Base-by-base conservation (phyloP, 495 filamentous ascomycete genomes). In the Aeminium ludgeri region DNA sequence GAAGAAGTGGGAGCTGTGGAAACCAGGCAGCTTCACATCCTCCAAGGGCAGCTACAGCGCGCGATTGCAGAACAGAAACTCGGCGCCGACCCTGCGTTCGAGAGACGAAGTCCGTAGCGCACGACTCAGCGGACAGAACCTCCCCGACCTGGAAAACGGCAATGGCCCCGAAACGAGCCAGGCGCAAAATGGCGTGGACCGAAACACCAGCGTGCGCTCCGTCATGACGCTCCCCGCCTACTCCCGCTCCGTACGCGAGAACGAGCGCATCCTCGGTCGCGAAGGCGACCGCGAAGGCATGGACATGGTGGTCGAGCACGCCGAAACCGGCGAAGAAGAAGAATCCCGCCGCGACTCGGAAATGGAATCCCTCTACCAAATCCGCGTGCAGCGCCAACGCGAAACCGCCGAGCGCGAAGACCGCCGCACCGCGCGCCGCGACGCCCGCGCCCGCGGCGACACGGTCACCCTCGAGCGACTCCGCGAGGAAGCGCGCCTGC, bases 221-320 rank as follows among this genome's bases (percentile, higher is more conserved):
- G 75, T 96, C 35, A 91, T 94, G 67, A 95, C 89, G 0, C 63
- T 97, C 4, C 89, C 89, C 0, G 67, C 78, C 3, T 97, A 97
- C 60, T 67, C 72, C 1, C 60, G 65, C 0, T 73, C 73, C 30
- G 74, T 82, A 3, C 67, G 73, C 28, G 74, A 80, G 15, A 76
- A 68, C 38, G 89, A 97, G 55, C 79, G 77, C 47, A 72, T 94
- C n/a, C 69, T 96, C 30, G 89, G 74, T 11, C 72, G 89, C 0
- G 89, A 91, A 58, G 89, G 89, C 25, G 89, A 63, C 55, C 72
- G 89, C 19, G 86, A 65, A 32, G 89, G 89, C 2, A 86, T 97
- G 49, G 89, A 97, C 50, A 70, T 82, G 27, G 86, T 97, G 2
- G 63, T 96, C 20, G 89, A 97, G 57, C 80, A 72, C 41, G 79